A percentile compares a stretch with the other conserved stretches of the same genome.
Evolutionary conservation across 2,329 filamentous ascomycete genomes (phyloP).

Genomic region (Apiospora rasikravindrae): DNA sequence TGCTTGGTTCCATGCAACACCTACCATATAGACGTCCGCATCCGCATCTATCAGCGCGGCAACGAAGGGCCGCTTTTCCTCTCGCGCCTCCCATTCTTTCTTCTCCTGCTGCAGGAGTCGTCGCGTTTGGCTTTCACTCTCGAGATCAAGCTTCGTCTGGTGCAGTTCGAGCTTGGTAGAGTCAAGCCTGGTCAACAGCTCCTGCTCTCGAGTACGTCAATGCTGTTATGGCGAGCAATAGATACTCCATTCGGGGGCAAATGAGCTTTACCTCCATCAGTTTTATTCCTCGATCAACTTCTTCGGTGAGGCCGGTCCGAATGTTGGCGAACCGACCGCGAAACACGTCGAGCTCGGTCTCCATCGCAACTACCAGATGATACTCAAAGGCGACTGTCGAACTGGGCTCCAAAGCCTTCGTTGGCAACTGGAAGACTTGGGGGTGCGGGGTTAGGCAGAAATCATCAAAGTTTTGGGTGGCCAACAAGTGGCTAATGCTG

Average conservation of each 20-base stretch:
- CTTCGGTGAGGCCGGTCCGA: not conserved
- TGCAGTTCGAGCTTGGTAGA: not conserved
- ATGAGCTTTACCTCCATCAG: not conserved
- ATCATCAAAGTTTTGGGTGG: not conserved
- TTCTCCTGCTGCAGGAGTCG: not conserved
- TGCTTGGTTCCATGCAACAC: not conserved
- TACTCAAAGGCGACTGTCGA: not conserved
- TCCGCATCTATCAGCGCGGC: not conserved
- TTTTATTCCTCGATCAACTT: not conserved
- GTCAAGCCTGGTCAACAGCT: not conserved
- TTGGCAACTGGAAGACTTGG: not conserved
- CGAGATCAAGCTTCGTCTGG: not conserved
- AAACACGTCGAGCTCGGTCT: not conserved
- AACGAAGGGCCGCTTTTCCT: not conserved
- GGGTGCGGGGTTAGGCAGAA: not conserved
- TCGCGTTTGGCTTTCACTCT: not conserved
- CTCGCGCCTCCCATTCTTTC: not conserved
- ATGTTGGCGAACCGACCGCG: not conserved
- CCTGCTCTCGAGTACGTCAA: not conserved
- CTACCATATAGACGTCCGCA: constrained; percentile 2
- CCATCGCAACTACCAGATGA: not conserved
- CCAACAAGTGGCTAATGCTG: not conserved
- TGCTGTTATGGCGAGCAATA: not conserved
- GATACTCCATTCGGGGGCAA: not conserved
- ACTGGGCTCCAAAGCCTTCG: not conserved